Conservation (phyloP, 805 yeast species). For the Wickerhamomyces bisporus region DNA sequence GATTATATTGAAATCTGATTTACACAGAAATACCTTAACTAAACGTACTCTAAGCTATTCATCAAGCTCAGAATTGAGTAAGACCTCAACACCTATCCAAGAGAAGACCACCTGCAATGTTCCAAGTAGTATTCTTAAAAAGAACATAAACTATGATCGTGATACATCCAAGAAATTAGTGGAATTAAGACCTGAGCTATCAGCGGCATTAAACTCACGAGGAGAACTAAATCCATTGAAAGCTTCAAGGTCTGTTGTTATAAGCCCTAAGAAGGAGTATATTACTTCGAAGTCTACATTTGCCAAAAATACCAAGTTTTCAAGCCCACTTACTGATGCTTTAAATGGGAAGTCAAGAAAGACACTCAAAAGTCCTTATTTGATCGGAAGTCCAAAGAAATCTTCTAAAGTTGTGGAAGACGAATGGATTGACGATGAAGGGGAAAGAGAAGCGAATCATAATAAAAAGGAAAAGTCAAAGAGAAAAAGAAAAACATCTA, state of each 20-base stretch:
- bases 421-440: conserved; percentile 22
- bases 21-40: conserved; percentile 4
- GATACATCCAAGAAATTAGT: conserved; percentile 16
- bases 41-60: conserved; percentile 4
- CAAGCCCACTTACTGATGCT: conserved; percentile 22
- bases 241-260: conserved; percentile 27
- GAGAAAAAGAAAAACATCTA: conserved; percentile 5
- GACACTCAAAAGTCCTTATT: conserved; percentile 18
- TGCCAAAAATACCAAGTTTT: conserved; percentile 8
- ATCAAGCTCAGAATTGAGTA: background rate
- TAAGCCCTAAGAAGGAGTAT: conserved; percentile 31
- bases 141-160: conserved; percentile 14
- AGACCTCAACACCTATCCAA: conserved; percentile 3
- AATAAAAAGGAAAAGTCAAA: background rate
- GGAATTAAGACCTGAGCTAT: conserved; percentile 18
- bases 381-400: conserved; percentile 12
- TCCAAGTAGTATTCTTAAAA: conserved; percentile 23
- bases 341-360: conserved; percentile 14
- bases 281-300: conserved; percentile 5
- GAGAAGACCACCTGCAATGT: conserved; percentile 3
- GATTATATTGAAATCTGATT: conserved; percentile 5
- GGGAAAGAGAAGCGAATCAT: conserved; percentile 4
- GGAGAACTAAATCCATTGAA: conserved; percentile 29
- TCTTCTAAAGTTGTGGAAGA: background rate
- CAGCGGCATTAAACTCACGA: conserved; percentile 16